Evolutionary conservation across 2,329 filamentous ascomycete genomes (phyloP), one percentile per base, ranked within the genome.

Genomic region (Penicillium fuscoglaucum): DNA sequence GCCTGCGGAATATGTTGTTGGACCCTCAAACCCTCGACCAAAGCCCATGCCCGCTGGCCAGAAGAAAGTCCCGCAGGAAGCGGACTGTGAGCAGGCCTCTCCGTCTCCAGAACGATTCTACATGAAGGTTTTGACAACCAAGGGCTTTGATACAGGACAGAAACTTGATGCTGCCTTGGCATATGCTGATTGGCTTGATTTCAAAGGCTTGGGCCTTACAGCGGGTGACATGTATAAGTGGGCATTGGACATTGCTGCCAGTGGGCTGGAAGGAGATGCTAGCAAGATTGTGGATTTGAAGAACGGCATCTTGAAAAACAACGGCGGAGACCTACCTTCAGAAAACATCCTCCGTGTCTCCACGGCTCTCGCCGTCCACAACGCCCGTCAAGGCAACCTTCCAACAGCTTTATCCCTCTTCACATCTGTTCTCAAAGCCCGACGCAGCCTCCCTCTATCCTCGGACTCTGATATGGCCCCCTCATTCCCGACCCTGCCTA

Each of bases 151-250:
- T 0, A 82, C 85, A n/a, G 83, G 86, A 57, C 91, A 98, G 74
- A 87, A 87, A 68, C 80, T 97, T 52, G 87, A 93, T 58, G 92
- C 93, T 4, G 89, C 90, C 4, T 78, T 96, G 43, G 88, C 88
- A 1, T 96, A 93, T 71, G 93, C 89, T 2, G 88, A 90, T 55
- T 97, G 90, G 84, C 81, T 96, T 40, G 90, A 92, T 64, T 93
- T 86, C 76, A 93, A 93, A 76, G 81, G 84, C 1, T 73, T 86
- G 28, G 76, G 82, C 1, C 84, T 86, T 4, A 87, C 84, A 0
- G 88, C 91, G 0, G 82, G 86, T 55, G 85, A 89, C 61, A 87
- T 92, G 78, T 93, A 91, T 73, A 81, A 82, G 61, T 87, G 90
- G 82, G 91, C 88, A 0, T 78, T 96, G 41, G 86, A 90, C 63